Evolutionary conservation across 345 rosid species (phyloP), one percentile per base, ranked within the genome.

Genomic region (Salix suchowensis): DNA sequence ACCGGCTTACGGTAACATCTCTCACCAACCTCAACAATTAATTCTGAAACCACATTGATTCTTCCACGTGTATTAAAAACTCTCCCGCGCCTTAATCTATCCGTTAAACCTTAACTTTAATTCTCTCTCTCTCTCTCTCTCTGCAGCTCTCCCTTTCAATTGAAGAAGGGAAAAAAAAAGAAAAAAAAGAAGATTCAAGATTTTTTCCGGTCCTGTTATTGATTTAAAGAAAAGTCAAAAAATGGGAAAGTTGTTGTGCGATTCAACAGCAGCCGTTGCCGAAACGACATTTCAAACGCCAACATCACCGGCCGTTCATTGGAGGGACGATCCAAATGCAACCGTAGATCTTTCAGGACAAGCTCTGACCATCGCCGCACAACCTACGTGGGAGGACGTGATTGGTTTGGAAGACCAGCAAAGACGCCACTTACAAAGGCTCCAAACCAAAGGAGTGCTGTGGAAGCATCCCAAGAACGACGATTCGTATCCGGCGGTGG

Each of bases 321-420:
- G 91, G 97, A 81, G 89, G 65, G 97, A 88, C 30, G 79, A 89
- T 4, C 82, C 91, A 58, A 58, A 58, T 8, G 64, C 24, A 6
- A 58, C 26, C 10, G 91, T 88, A 2, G 93, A 87, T 58, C 86
- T 84, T n/a, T 88, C 74, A 7, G 95, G 87, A 77, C 88, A 87
- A 70, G 30, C 21, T n/a, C 66, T 44, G 2, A 52, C 79, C 18
- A 12, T 44, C 65, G 66, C 78, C 2, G 28, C 26, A 23, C 64
- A 23, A 10, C 36, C 85, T 13, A 67, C 88, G 18, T 96, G 99
- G 99, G 94, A 91, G 13, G 91, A 89, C 26, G 98, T 96, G 70
- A 74, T 74, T 44, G 99, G 99, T 7, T 80, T 96, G 1, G 99
- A 94, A 85, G 99, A 94, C 70, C 97, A 88, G 76, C 98, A 92